A percentile compares a stretch with the other conserved stretches of the same genome.
phyloP scores from a whole-genome alignment of 805 yeast genomes.

The Yarrowia sp. region DNA sequence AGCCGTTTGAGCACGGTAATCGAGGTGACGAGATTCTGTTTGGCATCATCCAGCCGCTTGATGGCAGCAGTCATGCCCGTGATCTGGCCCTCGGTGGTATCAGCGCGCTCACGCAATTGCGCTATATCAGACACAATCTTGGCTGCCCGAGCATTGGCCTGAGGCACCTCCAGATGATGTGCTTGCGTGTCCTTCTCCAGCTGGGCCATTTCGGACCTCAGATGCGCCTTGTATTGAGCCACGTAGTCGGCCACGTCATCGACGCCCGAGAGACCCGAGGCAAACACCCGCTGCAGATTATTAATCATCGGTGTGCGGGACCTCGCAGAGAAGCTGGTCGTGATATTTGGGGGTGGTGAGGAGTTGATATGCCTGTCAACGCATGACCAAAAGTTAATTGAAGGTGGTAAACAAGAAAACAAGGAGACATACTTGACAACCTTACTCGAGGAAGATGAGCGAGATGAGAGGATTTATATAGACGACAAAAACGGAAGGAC shows the following conservation, averaged over 20 bases:
- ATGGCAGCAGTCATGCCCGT: slow-evolving; percentile 77
- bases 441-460: neutral
- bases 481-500: too few species aligned
- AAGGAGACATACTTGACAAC: neutral
- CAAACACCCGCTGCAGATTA: slow-evolving; percentile 37
- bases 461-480: neutral
- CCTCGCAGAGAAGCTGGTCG: slow-evolving; percentile 1
- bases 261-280: slow-evolving; percentile 55
- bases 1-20: slow-evolving; percentile 87
- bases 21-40: slow-evolving; percentile 79
- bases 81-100: slow-evolving; percentile 65
- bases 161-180: slow-evolving; percentile 43
- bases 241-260: slow-evolving; percentile 60
- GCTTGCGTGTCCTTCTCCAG: slow-evolving; percentile 49
- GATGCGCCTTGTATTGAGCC: slow-evolving; percentile 57
- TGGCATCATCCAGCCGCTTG: slow-evolving; percentile 78
- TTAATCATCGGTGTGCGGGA: slow-evolving; percentile 19
- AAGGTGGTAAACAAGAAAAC: neutral
- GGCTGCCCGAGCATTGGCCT: slow-evolving; percentile 49
- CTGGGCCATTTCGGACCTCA: slow-evolving; percentile 52
- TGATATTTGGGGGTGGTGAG: slow-evolving; percentile 1
- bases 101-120: slow-evolving; percentile 58
- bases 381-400: neutral
- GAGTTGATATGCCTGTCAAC: neutral
- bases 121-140: slow-evolving; percentile 55